Conservation (phyloP, 2,329 filamentous ascomycete genomes). For the Fusarium falciforme region DNA sequence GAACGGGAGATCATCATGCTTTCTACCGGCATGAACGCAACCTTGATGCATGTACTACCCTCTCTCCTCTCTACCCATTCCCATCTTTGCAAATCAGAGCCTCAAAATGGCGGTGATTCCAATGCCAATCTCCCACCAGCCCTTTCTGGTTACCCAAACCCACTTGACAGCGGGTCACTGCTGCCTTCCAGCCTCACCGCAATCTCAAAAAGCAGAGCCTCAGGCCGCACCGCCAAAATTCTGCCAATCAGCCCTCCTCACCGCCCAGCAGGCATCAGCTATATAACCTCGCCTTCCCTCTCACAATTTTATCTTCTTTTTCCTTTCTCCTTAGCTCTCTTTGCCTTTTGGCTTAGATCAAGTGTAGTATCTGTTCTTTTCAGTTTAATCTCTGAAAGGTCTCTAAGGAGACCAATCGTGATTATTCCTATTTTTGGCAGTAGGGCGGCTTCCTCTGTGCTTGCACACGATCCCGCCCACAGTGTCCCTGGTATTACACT, state of each 20-base stretch:
- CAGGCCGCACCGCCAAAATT: slow-evolving; percentile 26
- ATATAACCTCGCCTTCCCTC: slow-evolving; percentile 36
- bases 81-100: background rate
- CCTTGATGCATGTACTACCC: background rate
- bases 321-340: slow-evolving; percentile 56
- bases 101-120: background rate
- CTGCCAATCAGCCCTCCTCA: slow-evolving; percentile 43
- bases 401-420: slow-evolving; percentile 77
- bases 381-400: slow-evolving; percentile 96
- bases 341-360: slow-evolving; percentile 82
- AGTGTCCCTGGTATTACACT: slow-evolving; percentile 57
- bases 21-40: background rate
- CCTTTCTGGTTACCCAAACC: background rate
- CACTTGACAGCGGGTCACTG: background rate
- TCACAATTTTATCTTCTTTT: slow-evolving; percentile 35
- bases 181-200: background rate
- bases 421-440: slow-evolving; percentile 77
- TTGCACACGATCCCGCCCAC: slow-evolving; percentile 51
- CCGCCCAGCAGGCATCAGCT: slow-evolving; percentile 33
- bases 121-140: background rate
- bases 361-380: slow-evolving; percentile 98
- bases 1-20: background rate
- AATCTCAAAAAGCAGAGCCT: background rate
- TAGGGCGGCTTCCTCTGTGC: slow-evolving; percentile 50
- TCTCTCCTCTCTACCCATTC: background rate